Conservation (phyloP, 768 basidiomycete species). For the Dentipellis sp. region DNA sequence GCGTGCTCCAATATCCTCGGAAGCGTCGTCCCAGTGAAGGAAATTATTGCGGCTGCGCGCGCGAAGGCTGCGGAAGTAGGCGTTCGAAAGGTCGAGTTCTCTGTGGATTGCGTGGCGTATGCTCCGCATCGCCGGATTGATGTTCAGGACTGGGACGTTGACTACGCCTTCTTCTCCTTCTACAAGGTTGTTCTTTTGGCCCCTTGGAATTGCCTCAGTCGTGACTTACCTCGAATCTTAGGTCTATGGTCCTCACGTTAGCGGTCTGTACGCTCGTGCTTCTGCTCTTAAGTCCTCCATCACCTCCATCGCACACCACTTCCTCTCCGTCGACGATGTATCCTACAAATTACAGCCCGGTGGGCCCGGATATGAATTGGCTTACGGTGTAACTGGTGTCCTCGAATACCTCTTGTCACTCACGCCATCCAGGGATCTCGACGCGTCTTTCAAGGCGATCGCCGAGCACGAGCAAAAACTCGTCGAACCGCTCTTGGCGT, state of each 20-base stretch:
- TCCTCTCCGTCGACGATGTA: slow-evolving; percentile 37
- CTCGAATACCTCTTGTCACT: slow-evolving; percentile 57
- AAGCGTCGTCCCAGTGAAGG: slow-evolving; percentile 50
- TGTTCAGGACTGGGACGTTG: slow-evolving; percentile 69
- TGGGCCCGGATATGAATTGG: slow-evolving; percentile 66
- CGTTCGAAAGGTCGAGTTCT: slow-evolving; percentile 52
- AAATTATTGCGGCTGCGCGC: slow-evolving; percentile 42
- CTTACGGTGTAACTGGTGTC: slow-evolving; percentile 51
- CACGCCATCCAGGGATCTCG: slow-evolving; percentile 32
- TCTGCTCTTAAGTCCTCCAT: slow-evolving; percentile 42
- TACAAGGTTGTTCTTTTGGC: slow-evolving; percentile 50
- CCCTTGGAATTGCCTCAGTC: not conserved
- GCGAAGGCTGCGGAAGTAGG: slow-evolving; percentile 42
- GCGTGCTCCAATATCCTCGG: slow-evolving; percentile 75
- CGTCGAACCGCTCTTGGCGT: slow-evolving; percentile 43
- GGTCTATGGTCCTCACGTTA: slow-evolving; percentile 71
- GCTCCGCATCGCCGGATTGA: slow-evolving; percentile 67
- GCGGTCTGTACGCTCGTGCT: slow-evolving; percentile 52
- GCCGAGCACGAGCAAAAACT: slow-evolving; percentile 53
- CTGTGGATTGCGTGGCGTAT: slow-evolving; percentile 72
- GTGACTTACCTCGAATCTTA: slow-evolving; percentile 16
- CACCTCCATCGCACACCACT: slow-evolving; percentile 58
- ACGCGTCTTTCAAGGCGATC: slow-evolving; percentile 47
- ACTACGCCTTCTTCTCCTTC: slow-evolving; percentile 61
- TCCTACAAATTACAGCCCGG: slow-evolving; percentile 65